A percentile compares a stretch with the other conserved stretches of the same genome.
Conservation (phyloP, 2,329 filamentous ascomycete genomes). For the Aureobasidium sp. region DNA sequence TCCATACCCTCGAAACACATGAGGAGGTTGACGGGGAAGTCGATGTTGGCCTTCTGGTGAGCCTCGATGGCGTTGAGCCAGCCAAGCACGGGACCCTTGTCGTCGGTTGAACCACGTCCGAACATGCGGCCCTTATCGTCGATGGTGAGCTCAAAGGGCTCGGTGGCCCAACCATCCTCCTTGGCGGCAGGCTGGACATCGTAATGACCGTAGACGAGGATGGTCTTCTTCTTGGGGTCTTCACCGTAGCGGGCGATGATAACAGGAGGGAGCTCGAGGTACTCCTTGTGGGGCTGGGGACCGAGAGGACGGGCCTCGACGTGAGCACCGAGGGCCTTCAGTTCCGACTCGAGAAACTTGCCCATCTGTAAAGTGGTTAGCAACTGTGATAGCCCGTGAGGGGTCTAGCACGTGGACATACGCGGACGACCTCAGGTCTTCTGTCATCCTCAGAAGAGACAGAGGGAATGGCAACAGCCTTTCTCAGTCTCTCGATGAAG, state of each 20-base stretch:
- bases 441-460: slow-evolving; percentile 86
- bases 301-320: slow-evolving; percentile 83
- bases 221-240: slow-evolving; percentile 87
- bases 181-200: slow-evolving; percentile 93
- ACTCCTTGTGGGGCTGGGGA: slow-evolving; percentile 84
- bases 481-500: slow-evolving; percentile 84
- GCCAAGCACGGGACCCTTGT: slow-evolving; percentile 94
- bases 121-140: slow-evolving; percentile 94
- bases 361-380: slow-evolving; percentile 60
- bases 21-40: slow-evolving; percentile 93
- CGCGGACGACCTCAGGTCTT: slow-evolving; percentile 82
- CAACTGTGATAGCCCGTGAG: not conserved
- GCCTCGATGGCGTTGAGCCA: slow-evolving; percentile 98
- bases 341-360: slow-evolving; percentile 76
- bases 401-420: slow-evolving; percentile 27
- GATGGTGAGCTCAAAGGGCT: slow-evolving; percentile 83
- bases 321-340: slow-evolving; percentile 74
- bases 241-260: slow-evolving; percentile 87
- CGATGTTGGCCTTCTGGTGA: slow-evolving; percentile 87
- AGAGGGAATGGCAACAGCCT: slow-evolving; percentile 93
- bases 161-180: slow-evolving; percentile 91
- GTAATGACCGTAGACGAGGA: slow-evolving; percentile 97
- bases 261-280: slow-evolving; percentile 86
- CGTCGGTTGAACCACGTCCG: slow-evolving; percentile 89
- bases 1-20: slow-evolving; percentile 99